A percentile compares a stretch with the other conserved stretches of the same genome.
phyloP scores from a whole-genome alignment of 2,329 filamentous ascomycete species.

The Penicillium sp. region DNA sequence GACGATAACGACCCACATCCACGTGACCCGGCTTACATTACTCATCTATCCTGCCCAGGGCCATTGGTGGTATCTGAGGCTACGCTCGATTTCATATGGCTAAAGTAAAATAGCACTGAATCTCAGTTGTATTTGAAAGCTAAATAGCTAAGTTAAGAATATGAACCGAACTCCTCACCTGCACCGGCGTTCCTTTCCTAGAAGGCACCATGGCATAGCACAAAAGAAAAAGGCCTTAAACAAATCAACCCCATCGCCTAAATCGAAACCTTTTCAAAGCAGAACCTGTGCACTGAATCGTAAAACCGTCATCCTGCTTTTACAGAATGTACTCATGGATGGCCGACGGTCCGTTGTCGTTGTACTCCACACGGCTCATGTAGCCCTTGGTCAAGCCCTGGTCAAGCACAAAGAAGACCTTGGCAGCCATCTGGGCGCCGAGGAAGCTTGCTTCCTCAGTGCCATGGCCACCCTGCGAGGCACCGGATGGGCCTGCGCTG shows the following conservation, averaged over 20 bases:
- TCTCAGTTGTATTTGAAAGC: constrained; percentile 5
- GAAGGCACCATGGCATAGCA: constrained; percentile 11
- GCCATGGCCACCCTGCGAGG: constrained; percentile 38
- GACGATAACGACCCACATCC: neutral
- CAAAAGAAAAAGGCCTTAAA: constrained; percentile 12
- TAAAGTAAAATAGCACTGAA: neutral
- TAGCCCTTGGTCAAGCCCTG: constrained; percentile 64
- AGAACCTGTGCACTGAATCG: constrained; percentile 9
- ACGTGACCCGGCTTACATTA: neutral
- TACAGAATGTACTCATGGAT: constrained; percentile 55
- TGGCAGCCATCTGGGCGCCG: constrained; percentile 79
- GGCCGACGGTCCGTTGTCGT: constrained; percentile 60
- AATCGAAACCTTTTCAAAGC: constrained; percentile 1
- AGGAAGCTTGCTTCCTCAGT: constrained; percentile 82
- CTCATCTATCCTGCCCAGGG: neutral
- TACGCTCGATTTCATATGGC: no score
- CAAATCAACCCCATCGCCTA: constrained; percentile 11
- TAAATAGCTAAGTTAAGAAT: constrained; percentile 1
- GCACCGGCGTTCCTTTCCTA: constrained; percentile 26
- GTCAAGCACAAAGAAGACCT: constrained; percentile 66
- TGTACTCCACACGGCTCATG: constrained; percentile 64
- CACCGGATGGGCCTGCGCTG: constrained; percentile 34
- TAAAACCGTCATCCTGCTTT: constrained; percentile 12
- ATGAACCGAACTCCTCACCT: constrained; percentile 21
- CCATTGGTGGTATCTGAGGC: no score